phyloP scores from a whole-genome alignment of 2,329 filamentous ascomycete genomes.

The Calycina herbarum region DNA sequence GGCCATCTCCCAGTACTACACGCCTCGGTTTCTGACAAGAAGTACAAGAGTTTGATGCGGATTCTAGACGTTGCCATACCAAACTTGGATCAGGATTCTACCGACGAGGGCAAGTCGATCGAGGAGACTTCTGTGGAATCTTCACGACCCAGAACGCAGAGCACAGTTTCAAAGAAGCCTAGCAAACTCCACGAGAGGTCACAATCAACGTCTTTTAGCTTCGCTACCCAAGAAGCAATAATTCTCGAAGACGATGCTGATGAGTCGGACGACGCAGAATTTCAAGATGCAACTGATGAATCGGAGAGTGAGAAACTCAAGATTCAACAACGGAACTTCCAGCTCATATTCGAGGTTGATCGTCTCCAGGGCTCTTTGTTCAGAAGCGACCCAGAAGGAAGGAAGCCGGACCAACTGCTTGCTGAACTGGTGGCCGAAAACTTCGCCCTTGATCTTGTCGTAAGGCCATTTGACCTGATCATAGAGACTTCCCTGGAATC shows the following conservation, averaged over 20 bases:
- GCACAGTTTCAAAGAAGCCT: constrained; percentile 38
- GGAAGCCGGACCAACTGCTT: constrained; percentile 75
- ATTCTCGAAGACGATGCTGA: constrained; percentile 63
- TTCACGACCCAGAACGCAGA: constrained; percentile 29
- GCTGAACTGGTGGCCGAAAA: constrained; percentile 89
- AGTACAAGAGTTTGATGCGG: constrained; percentile 97
- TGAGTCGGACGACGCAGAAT: constrained; percentile 62
- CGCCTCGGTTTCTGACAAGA: constrained; percentile 86
- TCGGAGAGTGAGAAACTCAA: constrained; percentile 60
- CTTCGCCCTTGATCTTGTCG: constrained; percentile 84
- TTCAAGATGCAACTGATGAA: constrained; percentile 65
- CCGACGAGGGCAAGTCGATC: constrained; percentile 11
- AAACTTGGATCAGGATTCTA: constrained; percentile 62
- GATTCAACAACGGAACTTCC: constrained; percentile 86
- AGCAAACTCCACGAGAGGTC: constrained; percentile 48
- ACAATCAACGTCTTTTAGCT: constrained; percentile 72
- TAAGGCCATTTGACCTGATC: constrained; percentile 87
- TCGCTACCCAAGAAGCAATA: constrained; percentile 71
- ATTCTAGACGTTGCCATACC: constrained; percentile 94
- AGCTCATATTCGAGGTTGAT: constrained; percentile 96
- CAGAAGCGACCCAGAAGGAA: constrained; percentile 76
- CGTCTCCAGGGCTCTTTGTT: constrained; percentile 91
- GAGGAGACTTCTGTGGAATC: constrained; percentile 12
- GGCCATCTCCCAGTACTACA: constrained; percentile 91
- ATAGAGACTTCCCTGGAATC: constrained; percentile 87